Conservation (phyloP, 495 filamentous ascomycete genomes). For the Talaromyces wortmannii region DNA sequence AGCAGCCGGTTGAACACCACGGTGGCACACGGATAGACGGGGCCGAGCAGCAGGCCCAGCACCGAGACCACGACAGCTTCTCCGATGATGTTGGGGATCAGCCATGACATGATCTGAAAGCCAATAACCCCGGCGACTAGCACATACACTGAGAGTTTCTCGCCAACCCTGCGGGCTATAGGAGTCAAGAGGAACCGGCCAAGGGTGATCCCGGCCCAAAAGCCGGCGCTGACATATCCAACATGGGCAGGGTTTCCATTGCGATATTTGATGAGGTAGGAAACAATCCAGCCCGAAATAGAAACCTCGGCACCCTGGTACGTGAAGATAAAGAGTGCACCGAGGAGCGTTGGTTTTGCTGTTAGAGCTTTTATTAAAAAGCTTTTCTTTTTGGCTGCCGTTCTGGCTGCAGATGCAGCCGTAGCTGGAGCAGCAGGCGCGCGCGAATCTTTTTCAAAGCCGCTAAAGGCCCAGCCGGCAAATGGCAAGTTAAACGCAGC, state of each 20-base stretch:
- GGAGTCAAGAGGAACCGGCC: slow-evolving; percentile 64
- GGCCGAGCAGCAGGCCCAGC: slow-evolving; percentile 72
- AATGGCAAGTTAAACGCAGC: slow-evolving; percentile 39
- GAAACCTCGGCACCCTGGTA: slow-evolving; percentile 77
- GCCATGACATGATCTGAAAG: slow-evolving; percentile 70
- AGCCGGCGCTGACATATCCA: slow-evolving; percentile 75
- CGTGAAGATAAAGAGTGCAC: slow-evolving; percentile 71
- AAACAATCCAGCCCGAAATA: slow-evolving; percentile 77
- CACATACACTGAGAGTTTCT: slow-evolving; percentile 57
- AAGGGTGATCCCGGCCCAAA: slow-evolving; percentile 65
- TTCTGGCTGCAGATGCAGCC: neutral
- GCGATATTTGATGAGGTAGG: slow-evolving; percentile 66
- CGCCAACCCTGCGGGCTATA: slow-evolving; percentile 56
- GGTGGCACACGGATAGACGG: slow-evolving; percentile 67
- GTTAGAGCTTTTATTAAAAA: slow-evolving; percentile 41
- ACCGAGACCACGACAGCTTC: slow-evolving; percentile 64
- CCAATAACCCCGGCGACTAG: slow-evolving; percentile 51
- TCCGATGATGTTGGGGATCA: slow-evolving; percentile 63
- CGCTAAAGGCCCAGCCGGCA: slow-evolving; percentile 47
- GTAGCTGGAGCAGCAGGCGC: neutral
- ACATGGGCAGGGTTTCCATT: slow-evolving; percentile 57
- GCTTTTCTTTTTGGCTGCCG: slow-evolving; percentile 13
- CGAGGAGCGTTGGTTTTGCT: slow-evolving; percentile 57
- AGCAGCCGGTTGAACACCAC: slow-evolving; percentile 59
- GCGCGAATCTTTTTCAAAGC: slow-evolving; percentile 31